Evolutionary conservation across 176 grass and related monocot genomes (phyloP), one percentile per base, ranked within the genome.

Genomic region (Stipa capillata): DNA sequence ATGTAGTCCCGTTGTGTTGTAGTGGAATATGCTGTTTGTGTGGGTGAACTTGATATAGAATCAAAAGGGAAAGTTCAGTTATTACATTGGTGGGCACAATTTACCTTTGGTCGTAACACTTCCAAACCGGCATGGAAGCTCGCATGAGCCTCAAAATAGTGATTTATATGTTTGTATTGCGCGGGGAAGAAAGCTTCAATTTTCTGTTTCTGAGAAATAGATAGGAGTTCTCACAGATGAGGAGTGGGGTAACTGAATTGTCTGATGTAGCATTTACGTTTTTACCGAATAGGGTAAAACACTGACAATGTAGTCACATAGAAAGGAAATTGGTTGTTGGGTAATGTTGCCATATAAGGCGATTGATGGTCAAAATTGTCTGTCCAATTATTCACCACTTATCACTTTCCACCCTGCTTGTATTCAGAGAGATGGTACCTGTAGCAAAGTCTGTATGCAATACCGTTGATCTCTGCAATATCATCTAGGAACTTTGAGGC

Each of bases 171-270:
- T 65, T 65, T 35, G 49, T 57, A 14, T 48, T 32, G 8, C 24
- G 29, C 47, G 20, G 31, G 21, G 9, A 72, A 79, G 73, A 83
- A 77, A 77, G 7, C 57, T 57, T 65, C 5, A 58, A 5, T 49
- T 51, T 86, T 29, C 74, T 50, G 34, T 58, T 83, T 79, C 28
- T n/a, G n/a, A n/a, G n/a, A n/a, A n/a, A n/a, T n/a, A n/a, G 49
- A 74, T 67, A 84, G 34, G 69, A 88, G 59, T 34, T 25, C 7
- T 17, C 60, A 48, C 50, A 50, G 29, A 32, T 3, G 41, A 28
- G 75, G 20, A 60, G 33, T 73, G 8, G 27, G 31, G 86, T 67
- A 65, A 8, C 59, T 83, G 50, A 69, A 28, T 79, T 84, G 10
- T 50, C 76, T 61, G 73, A 63, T 69, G 33, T 11, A 45, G 39